These are phyloP conservation scores for Fusarium protoensiforme DNA, from an alignment of 2,329 filamentous ascomycete genomes.

Conservation along the genomic window DNA sequence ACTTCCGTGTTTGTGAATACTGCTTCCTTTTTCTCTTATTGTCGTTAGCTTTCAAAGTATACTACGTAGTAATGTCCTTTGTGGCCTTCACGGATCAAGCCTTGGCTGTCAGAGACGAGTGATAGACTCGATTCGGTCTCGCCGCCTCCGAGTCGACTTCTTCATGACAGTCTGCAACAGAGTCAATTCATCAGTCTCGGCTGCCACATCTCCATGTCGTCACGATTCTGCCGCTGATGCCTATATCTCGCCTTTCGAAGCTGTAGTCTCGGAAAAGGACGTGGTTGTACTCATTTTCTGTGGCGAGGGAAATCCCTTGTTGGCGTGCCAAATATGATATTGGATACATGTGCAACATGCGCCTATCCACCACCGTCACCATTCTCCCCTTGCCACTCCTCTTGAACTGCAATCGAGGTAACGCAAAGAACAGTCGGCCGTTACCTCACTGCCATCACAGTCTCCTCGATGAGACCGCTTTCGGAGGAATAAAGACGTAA, in stretches of 20 bases:
- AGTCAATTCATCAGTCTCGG: background rate
- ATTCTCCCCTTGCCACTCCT: background rate
- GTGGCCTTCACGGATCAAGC: background rate
- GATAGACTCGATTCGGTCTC: background rate
- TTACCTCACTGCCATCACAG: background rate
- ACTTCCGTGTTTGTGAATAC: background rate
- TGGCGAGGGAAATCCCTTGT: constrained; percentile 6
- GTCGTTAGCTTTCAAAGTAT: background rate
- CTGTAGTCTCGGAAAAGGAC: constrained; percentile 5
- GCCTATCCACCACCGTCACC: background rate
- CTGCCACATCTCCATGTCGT: background rate
- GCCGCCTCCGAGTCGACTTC: background rate
- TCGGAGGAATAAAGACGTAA: background rate
- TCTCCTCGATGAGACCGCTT: background rate
- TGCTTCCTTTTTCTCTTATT: background rate
- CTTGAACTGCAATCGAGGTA: background rate
- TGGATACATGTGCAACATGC: constrained; percentile 15
- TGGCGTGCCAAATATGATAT: constrained; percentile 6
- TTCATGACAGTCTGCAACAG: background rate
- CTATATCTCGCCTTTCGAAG: background rate
- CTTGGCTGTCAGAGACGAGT: background rate
- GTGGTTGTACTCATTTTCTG: constrained; percentile 18
- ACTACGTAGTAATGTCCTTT: background rate
- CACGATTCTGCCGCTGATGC: background rate
- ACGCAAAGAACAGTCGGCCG: background rate